phyloP scores from a whole-genome alignment of 2,329 filamentous ascomycete species.

The Aspergillus bombycis region DNA sequence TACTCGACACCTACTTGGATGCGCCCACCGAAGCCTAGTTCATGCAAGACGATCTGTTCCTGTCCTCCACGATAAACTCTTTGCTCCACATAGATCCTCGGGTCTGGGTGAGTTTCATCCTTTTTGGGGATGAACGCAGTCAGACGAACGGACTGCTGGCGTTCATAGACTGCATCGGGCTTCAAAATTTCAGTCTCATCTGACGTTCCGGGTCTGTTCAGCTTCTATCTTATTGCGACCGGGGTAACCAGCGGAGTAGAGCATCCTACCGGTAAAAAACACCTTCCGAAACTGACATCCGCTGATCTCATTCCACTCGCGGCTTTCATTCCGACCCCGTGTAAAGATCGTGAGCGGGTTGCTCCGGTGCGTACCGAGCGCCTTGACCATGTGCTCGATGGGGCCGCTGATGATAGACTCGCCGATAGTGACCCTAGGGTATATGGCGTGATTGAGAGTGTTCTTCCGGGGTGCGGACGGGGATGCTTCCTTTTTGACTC shows the following conservation, averaged over 20 bases:
- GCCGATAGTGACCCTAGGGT: neutral
- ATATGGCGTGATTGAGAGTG: neutral
- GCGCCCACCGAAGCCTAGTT: slow-evolving; percentile 16
- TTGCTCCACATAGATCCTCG: slow-evolving; percentile 23
- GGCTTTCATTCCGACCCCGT: slow-evolving; percentile 14
- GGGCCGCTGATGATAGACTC: slow-evolving; percentile 14
- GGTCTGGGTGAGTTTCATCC: slow-evolving; percentile 11
- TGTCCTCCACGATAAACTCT: slow-evolving; percentile 11
- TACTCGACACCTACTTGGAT: slow-evolving; percentile 20
- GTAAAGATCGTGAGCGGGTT: slow-evolving; percentile 21
- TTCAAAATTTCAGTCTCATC: slow-evolving; percentile 12
- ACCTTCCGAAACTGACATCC: slow-evolving; percentile 22
- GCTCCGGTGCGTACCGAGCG: neutral
- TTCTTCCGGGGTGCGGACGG: neutral
- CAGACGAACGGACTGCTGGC: slow-evolving; percentile 4
- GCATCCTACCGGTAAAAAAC: slow-evolving; percentile 17
- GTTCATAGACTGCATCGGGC: slow-evolving; percentile 5
- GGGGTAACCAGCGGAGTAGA: neutral
- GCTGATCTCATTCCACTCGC: slow-evolving; percentile 18
- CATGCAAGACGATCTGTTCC: slow-evolving; percentile 18
- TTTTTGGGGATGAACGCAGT: slow-evolving; percentile 14
- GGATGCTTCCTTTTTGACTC: neutral
- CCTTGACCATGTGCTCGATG: slow-evolving; percentile 18
- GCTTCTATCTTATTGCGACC: neutral
- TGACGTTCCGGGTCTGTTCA: neutral